Evolutionary conservation across 2,329 filamentous ascomycete species (phyloP).

Genomic region (Moelleriella libera): DNA sequence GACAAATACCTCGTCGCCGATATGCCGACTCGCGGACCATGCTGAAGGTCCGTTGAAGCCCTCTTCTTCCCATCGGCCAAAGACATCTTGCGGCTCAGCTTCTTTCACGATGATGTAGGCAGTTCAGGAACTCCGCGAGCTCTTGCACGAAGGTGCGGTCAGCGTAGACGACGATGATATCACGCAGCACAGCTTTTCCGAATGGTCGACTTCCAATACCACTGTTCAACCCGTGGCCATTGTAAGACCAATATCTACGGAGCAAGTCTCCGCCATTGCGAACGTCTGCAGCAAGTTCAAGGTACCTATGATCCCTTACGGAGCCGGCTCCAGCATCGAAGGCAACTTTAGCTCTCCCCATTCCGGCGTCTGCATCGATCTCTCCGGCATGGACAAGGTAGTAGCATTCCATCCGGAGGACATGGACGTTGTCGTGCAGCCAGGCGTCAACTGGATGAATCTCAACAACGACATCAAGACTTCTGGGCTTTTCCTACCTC

Average conservation of each 20-base stretch:
- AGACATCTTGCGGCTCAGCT: neutral
- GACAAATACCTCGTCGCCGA: neutral
- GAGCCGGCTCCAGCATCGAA: constrained; percentile 59
- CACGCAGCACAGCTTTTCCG: constrained; percentile 51
- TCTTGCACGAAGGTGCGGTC: constrained; percentile 40
- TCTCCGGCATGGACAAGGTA: constrained; percentile 52
- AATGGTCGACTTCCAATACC: constrained; percentile 57
- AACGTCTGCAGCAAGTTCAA: constrained; percentile 45
- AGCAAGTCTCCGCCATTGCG: constrained; percentile 49
- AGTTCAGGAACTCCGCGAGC: constrained; percentile 7
- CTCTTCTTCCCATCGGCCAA: neutral
- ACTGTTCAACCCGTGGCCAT: constrained; percentile 49
- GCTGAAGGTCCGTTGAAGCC: constrained; percentile 6
- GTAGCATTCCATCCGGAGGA: constrained; percentile 50
- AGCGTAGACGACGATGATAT: constrained; percentile 51
- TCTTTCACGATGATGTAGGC: constrained; percentile 2
- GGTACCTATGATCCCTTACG: constrained; percentile 62
- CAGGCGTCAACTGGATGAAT: constrained; percentile 53
- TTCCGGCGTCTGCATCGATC: constrained; percentile 57
- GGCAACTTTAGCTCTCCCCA: constrained; percentile 55
- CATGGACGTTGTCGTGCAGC: constrained; percentile 60
- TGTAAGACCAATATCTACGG: constrained; percentile 48
- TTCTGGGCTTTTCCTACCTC: constrained; percentile 52
- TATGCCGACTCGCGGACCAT: constrained; percentile 12
- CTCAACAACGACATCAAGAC: constrained; percentile 50